Evolutionary conservation across 768 basidiomycete species (phyloP).

Genomic region (Phylloporus sp.): DNA sequence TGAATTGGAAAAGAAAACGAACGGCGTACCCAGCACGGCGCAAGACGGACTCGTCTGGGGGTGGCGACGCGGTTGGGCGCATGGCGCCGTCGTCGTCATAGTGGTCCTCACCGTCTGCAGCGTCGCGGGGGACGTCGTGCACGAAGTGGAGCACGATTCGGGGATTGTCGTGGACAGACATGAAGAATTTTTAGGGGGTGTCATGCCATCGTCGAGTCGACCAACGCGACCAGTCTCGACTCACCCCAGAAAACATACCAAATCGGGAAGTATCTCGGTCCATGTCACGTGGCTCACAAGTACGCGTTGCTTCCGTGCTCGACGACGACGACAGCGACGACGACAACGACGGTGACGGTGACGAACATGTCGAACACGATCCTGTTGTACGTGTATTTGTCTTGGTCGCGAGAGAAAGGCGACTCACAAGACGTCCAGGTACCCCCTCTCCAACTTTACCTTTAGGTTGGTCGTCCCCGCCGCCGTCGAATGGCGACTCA

Average conservation of each 20-base stretch:
- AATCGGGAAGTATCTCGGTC: slow-evolving; percentile 6
- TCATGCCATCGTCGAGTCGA: slow-evolving; percentile 3
- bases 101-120: neutral
- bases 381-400: slow-evolving; percentile 35
- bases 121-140: neutral
- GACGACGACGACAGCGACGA: slow-evolving; percentile 28
- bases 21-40: slow-evolving; percentile 51
- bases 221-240: neutral
- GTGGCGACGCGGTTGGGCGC: slow-evolving; percentile 19
- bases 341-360: slow-evolving; percentile 28
- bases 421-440: slow-evolving; percentile 39
- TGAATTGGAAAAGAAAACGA: neutral
- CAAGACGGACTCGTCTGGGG: slow-evolving; percentile 38
- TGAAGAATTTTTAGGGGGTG: neutral
- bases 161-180: neutral
- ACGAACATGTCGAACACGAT: slow-evolving; percentile 50
- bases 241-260: neutral
- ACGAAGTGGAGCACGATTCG: neutral
- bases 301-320: slow-evolving; percentile 1
- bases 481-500: slow-evolving; percentile 6
- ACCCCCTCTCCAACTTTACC: slow-evolving; percentile 86
- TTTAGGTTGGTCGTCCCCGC: slow-evolving; percentile 55
- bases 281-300: slow-evolving; percentile 14
- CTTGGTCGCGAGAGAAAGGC: neutral
- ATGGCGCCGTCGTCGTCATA: slow-evolving; percentile 12